A percentile compares a stretch with the other conserved stretches of the same genome.
Evolutionary conservation across 345 rosid species (phyloP).

Genomic region (Rhizophora apiculata): DNA sequence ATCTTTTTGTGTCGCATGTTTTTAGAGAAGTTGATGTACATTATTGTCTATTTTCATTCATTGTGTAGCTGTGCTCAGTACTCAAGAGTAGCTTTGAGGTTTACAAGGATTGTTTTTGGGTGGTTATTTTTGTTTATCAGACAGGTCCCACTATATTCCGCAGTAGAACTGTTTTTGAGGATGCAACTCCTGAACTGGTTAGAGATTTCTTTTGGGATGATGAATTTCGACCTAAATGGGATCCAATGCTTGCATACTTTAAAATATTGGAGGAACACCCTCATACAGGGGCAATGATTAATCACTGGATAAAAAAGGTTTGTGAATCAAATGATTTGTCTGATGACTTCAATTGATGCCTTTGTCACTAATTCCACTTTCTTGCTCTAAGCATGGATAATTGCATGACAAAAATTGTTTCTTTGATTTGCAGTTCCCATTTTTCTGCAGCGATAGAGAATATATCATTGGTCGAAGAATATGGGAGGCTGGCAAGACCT

Average conservation of each 20-base stretch:
- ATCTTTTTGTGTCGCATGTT: not conserved
- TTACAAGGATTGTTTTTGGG: constrained; percentile 17
- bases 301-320: constrained; percentile 93
- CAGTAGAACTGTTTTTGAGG: constrained; percentile 91
- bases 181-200: constrained; percentile 78
- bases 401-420: constrained; percentile 5
- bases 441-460: constrained; percentile 95
- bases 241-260: constrained; percentile 76
- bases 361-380: constrained; percentile 3
- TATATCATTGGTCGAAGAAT: constrained; percentile 84
- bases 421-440: constrained; percentile 71
- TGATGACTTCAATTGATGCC: not conserved
- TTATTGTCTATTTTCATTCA: not conserved
- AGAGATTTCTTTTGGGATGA: constrained; percentile 99
- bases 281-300: constrained; percentile 61
- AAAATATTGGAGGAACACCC: constrained; percentile 72
- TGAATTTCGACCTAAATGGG: constrained; percentile 93
- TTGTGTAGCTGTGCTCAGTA: not conserved
- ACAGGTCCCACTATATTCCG: constrained; percentile 60
- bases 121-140: constrained; percentile 46
- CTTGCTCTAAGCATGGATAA: not conserved
- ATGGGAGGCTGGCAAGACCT: constrained; percentile 81
- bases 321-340: not conserved
- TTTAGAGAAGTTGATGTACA: not conserved
- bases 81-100: not conserved